These are phyloP conservation scores for Fusarium chlamydosporum DNA, from an alignment of 2,329 filamentous ascomycete genomes.

Conservation along the genomic window DNA sequence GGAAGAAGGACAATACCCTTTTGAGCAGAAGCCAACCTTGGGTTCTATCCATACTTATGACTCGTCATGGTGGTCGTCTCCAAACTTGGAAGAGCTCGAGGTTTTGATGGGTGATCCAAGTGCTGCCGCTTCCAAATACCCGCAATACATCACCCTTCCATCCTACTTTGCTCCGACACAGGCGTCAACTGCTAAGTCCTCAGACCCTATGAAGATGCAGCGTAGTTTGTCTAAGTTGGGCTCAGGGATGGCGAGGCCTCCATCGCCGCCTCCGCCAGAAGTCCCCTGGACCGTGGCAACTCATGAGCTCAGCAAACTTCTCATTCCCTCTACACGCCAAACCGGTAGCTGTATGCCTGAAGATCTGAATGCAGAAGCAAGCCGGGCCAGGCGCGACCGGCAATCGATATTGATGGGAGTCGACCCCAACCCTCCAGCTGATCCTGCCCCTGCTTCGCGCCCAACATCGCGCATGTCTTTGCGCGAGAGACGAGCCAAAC, in stretches of 20 bases:
- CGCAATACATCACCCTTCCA: slow-evolving; percentile 70
- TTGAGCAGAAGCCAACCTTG: slow-evolving; percentile 25
- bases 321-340: slow-evolving; percentile 82
- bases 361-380: slow-evolving; percentile 80
- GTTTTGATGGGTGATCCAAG: slow-evolving; percentile 66
- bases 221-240: slow-evolving; percentile 71
- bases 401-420: slow-evolving; percentile 64
- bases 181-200: slow-evolving; percentile 85
- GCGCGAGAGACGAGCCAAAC: slow-evolving; percentile 76
- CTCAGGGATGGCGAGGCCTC: slow-evolving; percentile 58
- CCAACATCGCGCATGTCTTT: slow-evolving; percentile 77
- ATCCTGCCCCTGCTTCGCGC: slow-evolving; percentile 53
- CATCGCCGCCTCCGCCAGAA: slow-evolving; percentile 80
- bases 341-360: slow-evolving; percentile 82
- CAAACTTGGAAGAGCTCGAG: slow-evolving; percentile 79
- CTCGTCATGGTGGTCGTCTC: slow-evolving; percentile 77
- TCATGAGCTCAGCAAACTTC: slow-evolving; percentile 83
- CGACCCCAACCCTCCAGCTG: slow-evolving; percentile 45
- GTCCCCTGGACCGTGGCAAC: slow-evolving; percentile 89
- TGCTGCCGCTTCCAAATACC: slow-evolving; percentile 62
- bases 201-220: slow-evolving; percentile 75
- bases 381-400: slow-evolving; percentile 73
- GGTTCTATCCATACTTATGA: slow-evolving; percentile 68
- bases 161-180: slow-evolving; percentile 91
- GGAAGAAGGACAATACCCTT: slow-evolving; percentile 47